These are phyloP conservation scores for Dianthus caryophyllus DNA, from an alignment of 148 eudicot species.

Conservation along the genomic window DNA sequence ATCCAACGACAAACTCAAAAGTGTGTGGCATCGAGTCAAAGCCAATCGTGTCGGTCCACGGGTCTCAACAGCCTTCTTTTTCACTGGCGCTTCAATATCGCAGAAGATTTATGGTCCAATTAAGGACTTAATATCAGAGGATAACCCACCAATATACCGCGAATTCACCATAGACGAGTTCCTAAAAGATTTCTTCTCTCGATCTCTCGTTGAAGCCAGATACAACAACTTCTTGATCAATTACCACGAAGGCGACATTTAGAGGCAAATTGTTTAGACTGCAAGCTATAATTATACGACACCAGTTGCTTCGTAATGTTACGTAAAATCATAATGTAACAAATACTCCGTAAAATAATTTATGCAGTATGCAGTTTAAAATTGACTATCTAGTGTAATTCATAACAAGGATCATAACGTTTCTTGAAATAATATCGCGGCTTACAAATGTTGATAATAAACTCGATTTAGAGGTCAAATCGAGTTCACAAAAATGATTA, in stretches of 20 bases:
- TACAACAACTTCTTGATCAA: constrained; percentile 4
- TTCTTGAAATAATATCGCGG: too few relatives aligned
- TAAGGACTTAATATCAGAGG: constrained; percentile 35
- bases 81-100: constrained; percentile 2
- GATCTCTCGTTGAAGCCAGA: constrained; percentile 18
- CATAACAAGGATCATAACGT: too few relatives aligned
- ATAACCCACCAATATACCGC: constrained; percentile 30
- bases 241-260: neutral
- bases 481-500: too few relatives aligned
- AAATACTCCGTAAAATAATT: too few relatives aligned
- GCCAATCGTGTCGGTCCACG: constrained; percentile 38
- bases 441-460: too few relatives aligned
- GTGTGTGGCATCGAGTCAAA: constrained; percentile 36
- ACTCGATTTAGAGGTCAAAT: too few relatives aligned
- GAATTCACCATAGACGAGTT: constrained; percentile 25
- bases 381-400: too few relatives aligned
- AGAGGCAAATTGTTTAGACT: neutral
- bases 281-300: neutral
- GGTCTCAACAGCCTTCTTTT: constrained; percentile 37
- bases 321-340: too few relatives aligned
- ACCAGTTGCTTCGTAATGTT: neutral
- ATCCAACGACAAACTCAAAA: constrained; percentile 35
- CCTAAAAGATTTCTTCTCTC: neutral
- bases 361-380: neutral
- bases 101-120: constrained; percentile 36